A percentile compares a stretch with the other conserved stretches of the same genome.
Evolutionary conservation across 2,329 filamentous ascomycete species (phyloP).

Genomic region (Alternaria rosae): DNA sequence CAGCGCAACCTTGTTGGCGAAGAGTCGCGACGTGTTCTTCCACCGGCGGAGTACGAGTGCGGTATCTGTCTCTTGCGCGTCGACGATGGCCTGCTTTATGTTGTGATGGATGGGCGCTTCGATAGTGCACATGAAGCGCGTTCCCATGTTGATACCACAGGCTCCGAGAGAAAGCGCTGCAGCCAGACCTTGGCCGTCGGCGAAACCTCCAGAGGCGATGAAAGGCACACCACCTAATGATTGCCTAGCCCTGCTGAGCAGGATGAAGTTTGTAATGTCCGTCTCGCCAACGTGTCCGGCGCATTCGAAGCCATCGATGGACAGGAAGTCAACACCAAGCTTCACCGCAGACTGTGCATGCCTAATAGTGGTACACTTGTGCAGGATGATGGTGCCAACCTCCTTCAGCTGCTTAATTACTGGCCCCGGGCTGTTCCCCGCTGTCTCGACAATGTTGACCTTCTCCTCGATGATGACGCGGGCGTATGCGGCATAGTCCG

Average conservation of each 20-base stretch:
- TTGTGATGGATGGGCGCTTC: conserved; percentile 92
- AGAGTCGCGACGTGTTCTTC: conserved; percentile 90
- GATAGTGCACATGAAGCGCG: conserved; percentile 94
- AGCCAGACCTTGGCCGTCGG: conserved; percentile 90
- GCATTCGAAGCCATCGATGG: conserved; percentile 97
- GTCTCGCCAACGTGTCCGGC: conserved; percentile 88
- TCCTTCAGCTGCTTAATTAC: conserved; percentile 89
- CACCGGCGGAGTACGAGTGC: conserved; percentile 86
- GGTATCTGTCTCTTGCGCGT: conserved; percentile 88
- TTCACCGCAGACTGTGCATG: conserved; percentile 92
- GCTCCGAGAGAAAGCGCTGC: conserved; percentile 90
- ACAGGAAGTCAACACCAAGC: conserved; percentile 94
- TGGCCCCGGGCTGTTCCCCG: conserved; percentile 87
- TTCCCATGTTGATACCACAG: conserved; percentile 98
- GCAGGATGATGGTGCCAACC: conserved; percentile 78
- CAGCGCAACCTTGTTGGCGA: conserved; percentile 85
- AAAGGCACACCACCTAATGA: conserved; percentile 79
- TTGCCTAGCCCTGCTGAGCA: conserved; percentile 85
- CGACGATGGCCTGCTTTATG: conserved; percentile 92
- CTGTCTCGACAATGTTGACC: conserved; percentile 89
- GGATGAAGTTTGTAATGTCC: conserved; percentile 89
- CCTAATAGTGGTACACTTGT: conserved; percentile 97
- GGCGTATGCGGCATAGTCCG: conserved; percentile 91
- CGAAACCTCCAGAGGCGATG: conserved; percentile 95
- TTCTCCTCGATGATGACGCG: conserved; percentile 94